Conservation (phyloP, 2,329 filamentous ascomycete species). For the Lasiodiplodia sp. region DNA sequence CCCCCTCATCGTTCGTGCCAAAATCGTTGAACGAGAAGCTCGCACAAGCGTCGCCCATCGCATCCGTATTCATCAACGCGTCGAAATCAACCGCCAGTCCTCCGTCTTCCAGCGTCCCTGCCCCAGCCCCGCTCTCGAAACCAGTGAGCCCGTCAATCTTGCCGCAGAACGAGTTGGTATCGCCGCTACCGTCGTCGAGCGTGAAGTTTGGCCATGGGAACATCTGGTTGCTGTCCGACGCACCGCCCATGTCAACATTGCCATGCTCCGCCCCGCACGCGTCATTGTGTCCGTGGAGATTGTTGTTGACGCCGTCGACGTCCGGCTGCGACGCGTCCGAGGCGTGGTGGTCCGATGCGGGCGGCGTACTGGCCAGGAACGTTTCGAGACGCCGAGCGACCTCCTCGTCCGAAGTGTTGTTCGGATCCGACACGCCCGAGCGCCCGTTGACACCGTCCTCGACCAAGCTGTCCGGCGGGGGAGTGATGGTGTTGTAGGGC, state of each 20-base stretch:
- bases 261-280: neutral
- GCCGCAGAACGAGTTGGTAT: conserved; percentile 17
- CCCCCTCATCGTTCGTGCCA: conserved; percentile 21
- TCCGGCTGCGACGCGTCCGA: conserved; percentile 39
- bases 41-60: conserved; percentile 47
- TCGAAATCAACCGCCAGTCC: conserved; percentile 52
- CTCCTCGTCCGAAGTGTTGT: conserved; percentile 54
- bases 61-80: conserved; percentile 49
- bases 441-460: conserved; percentile 38
- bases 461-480: conserved; percentile 45
- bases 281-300: conserved; percentile 52
- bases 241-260: conserved; percentile 13
- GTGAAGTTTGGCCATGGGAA: conserved; percentile 31
- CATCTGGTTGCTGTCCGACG: conserved; percentile 19
- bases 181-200: conserved; percentile 32
- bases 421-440: conserved; percentile 37
- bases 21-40: conserved; percentile 31
- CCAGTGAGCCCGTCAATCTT: conserved; percentile 19
- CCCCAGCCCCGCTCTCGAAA: conserved; percentile 3
- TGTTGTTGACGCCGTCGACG: conserved; percentile 25
- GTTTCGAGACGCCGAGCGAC: conserved; percentile 56
- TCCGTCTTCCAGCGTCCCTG: conserved; percentile 42
- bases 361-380: conserved; percentile 60
- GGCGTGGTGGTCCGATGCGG: conserved; percentile 49
- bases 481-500: conserved; percentile 41